A percentile compares a stretch with the other conserved stretches of the same genome.
Evolutionary conservation across 1,284 basidiomycete genomes (phyloP).

Genomic region (Porodaedalea pini): DNA sequence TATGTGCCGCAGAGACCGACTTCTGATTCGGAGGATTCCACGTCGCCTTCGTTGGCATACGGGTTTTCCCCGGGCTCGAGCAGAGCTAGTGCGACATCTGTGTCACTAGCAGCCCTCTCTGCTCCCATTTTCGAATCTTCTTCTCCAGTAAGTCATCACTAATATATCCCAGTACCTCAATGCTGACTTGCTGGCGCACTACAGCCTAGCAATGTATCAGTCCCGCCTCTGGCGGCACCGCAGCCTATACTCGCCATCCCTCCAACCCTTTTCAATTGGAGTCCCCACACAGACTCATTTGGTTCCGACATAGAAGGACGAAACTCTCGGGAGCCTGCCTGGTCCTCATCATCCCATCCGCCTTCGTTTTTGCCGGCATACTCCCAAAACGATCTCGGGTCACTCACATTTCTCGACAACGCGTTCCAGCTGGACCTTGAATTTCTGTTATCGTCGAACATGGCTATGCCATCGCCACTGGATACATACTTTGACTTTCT

Average conservation of each 20-base stretch:
- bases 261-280: too few relatives aligned
- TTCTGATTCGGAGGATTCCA: neutral
- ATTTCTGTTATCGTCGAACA: neutral
- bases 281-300: too few relatives aligned
- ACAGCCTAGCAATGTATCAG: too few relatives aligned
- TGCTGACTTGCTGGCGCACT: neutral
- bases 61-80: too few relatives aligned
- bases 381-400: constrained; percentile 32
- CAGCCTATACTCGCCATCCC: too few relatives aligned
- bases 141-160: neutral
- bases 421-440: neutral
- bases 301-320: too few relatives aligned
- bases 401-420: neutral
- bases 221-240: too few relatives aligned
- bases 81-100: too few relatives aligned
- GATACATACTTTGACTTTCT: too few relatives aligned
- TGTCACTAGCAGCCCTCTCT: neutral
- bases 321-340: neutral
- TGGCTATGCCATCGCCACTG: too few relatives aligned
- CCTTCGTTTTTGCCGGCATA: constrained; percentile 29
- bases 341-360: neutral
- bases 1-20: neutral
- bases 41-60: neutral
- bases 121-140: neutral
- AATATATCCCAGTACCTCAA: neutral